phyloP scores from a whole-genome alignment of 805 yeast genomes.

The Wickerhamiella vanderwaltii region DNA sequence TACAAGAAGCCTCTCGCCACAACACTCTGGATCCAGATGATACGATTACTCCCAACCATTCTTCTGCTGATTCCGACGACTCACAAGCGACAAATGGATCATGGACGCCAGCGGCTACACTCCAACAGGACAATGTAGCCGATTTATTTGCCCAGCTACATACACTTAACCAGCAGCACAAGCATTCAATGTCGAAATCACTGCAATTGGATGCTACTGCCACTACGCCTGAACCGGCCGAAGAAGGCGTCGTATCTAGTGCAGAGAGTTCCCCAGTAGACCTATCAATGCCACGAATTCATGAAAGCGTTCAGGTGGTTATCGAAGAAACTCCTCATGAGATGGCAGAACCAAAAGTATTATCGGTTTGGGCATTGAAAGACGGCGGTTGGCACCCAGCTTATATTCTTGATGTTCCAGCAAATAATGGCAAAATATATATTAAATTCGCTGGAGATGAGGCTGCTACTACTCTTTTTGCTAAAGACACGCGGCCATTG shows the following conservation, averaged over 20 bases:
- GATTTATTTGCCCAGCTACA: conserved; percentile 4
- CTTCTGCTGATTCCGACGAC: too few relatives aligned
- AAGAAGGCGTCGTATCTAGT: too few relatives aligned
- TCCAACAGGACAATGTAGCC: conserved; percentile 1
- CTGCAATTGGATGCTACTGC: too few relatives aligned
- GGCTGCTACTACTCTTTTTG: neutral
- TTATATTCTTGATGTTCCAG: neutral
- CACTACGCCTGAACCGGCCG: too few relatives aligned
- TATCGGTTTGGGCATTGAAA: neutral
- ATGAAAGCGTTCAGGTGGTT: too few relatives aligned
- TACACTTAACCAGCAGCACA: neutral
- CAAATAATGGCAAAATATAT: neutral
- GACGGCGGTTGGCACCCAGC: conserved; percentile 5
- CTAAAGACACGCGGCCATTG: conserved; percentile 1
- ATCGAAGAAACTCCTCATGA: conserved; percentile 9
- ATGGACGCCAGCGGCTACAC: conserved; percentile 3
- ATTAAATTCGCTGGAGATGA: conserved; percentile 4
- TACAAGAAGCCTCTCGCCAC: too few relatives aligned
- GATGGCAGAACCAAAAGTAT: neutral
- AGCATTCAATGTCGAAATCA: too few relatives aligned
- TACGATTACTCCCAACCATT: too few relatives aligned
- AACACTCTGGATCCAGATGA: too few relatives aligned
- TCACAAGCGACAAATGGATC: too few relatives aligned
- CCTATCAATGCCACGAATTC: too few relatives aligned
- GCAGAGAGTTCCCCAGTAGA: too few relatives aligned